A percentile compares a stretch with the other conserved stretches of the same genome.
Evolutionary conservation across 768 basidiomycete genomes (phyloP).

Genomic region (Russula griseocarnosa): DNA sequence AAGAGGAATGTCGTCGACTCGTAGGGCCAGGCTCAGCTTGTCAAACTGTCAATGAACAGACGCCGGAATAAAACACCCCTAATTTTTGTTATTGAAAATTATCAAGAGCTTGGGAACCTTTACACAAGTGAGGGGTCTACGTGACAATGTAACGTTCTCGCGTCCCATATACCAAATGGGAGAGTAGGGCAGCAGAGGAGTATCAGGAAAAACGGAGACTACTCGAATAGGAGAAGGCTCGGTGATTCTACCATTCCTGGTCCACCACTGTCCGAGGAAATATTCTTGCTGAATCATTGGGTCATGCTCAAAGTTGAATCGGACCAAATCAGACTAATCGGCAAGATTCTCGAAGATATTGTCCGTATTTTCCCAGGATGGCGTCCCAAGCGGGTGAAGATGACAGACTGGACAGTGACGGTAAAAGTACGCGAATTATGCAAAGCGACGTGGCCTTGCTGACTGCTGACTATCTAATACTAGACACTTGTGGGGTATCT

Average conservation of each 20-base stretch:
- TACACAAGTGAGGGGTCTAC: conserved; percentile 77
- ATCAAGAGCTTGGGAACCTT: conserved; percentile 93
- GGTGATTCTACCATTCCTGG: conserved; percentile 56
- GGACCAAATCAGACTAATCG: conserved; percentile 85
- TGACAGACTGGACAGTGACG: conserved; percentile 65
- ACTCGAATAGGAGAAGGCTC: conserved; percentile 48
- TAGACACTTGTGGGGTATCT: neutral
- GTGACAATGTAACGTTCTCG: conserved; percentile 60
- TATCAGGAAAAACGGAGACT: conserved; percentile 65
- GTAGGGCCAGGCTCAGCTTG: conserved; percentile 28
- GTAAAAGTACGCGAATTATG: conserved; percentile 37
- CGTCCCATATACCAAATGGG: conserved; percentile 38
- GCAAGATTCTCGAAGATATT: conserved; percentile 56
- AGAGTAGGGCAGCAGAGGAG: conserved; percentile 40
- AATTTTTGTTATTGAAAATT: conserved; percentile 77
- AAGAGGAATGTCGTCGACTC: conserved; percentile 47
- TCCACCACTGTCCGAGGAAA: conserved; percentile 70
- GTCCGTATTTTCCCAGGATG: conserved; percentile 80
- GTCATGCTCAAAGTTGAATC: conserved; percentile 95
- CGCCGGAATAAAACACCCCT: conserved; percentile 40
- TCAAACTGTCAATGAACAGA: conserved; percentile 14
- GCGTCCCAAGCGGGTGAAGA: conserved; percentile 52
- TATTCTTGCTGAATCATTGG: conserved; percentile 69
- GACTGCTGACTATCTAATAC: conserved; percentile 20
- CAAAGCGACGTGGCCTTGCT: conserved; percentile 11